Base-by-base conservation (phyloP, 2,329 filamentous ascomycete species). In the Arachnopeziza araneosa region DNA sequence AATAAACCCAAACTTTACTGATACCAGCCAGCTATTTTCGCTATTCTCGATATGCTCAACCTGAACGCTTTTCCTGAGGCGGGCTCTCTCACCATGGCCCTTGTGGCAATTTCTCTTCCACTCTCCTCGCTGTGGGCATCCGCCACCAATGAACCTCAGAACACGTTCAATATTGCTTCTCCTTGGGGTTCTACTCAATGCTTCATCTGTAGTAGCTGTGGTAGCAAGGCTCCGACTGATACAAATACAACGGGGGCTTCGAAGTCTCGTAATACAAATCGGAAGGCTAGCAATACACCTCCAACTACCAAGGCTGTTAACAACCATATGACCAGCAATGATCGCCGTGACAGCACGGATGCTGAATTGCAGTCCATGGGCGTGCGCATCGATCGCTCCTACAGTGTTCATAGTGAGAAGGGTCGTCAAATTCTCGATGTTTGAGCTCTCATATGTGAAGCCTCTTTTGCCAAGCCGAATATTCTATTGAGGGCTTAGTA, bases 101-200 rank as follows among this genome's bases (percentile, higher is more conserved):
- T 84, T 22, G 81, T 86, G 44, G 81, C 81, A 60, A 78, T 88
- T 61, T 84, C 84, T 63, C 79, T 89, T 19, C 87, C 87, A 1
- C 77, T 89, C 12, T 87, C 85, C 17, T 82, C 84, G 21, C 79
- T 89, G 64, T 89, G 87, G 87, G 86, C 86, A 17, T 58, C 66
- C n/a, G 58, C 61, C 24, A 67, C 62, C 22, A 64, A 67, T 22
- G 60, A 64, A 50, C 60, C 63, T 24, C 56, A 32, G 21, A 61
- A 65, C 6, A 51, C 62, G 19, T 63, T 68, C 56, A 59, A 67
- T 32, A 50, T 69, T 52, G 63, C 64, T 12, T 53, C 55, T 8
- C 52, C 61, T 17, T 58, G 51, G 56, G 21, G 12, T 3, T 44
- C 36, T 19, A 19, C 3, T 44, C 36, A 44, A 44, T 44, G 12